Percentiles rank a stretch among this genome's conserved stretches.
phyloP scores from a whole-genome alignment of 139 green algal genomes.

The Microglena sp. region DNA sequence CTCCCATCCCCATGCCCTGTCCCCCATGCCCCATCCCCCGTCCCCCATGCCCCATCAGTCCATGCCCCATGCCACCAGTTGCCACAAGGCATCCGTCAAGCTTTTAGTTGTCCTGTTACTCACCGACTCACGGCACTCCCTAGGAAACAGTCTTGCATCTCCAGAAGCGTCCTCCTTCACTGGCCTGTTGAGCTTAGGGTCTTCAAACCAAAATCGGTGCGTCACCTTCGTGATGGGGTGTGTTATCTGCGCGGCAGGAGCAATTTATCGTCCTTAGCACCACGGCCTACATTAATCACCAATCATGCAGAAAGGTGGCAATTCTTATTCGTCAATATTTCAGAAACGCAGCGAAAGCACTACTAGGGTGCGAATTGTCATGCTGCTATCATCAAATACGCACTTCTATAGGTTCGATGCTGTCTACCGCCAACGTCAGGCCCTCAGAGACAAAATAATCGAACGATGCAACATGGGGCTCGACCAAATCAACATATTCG shows the following conservation, averaged over 20 bases:
- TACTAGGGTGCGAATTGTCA: too few species aligned
- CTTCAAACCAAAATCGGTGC: conserved; percentile 60
- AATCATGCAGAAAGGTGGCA: background rate
- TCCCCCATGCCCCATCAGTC: too few species aligned
- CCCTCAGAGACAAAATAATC: conserved; percentile 84
- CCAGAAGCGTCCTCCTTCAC: conserved; percentile 38
- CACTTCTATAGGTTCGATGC: conserved; percentile 70
- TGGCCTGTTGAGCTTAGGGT: conserved; percentile 34
- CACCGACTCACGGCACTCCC: conserved; percentile 75
- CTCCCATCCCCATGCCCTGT: too few species aligned
- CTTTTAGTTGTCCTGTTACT: too few species aligned
- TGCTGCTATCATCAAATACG: too few species aligned
- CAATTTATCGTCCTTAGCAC: conserved; percentile 18
- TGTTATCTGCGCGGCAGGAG: conserved; percentile 23
- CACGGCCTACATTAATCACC: background rate
- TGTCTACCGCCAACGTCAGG: conserved; percentile 50
- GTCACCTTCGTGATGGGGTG: conserved; percentile 32
- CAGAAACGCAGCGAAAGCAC: too few species aligned
- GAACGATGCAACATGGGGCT: conserved; percentile 80
- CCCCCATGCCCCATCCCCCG: too few species aligned
- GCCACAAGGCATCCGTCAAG: too few species aligned
- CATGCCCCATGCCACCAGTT: too few species aligned
- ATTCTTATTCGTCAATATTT: too few species aligned
- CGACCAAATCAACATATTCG: conserved; percentile 43
- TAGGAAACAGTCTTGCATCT: conserved; percentile 53